phyloP scores from a whole-genome alignment of 2,329 filamentous ascomycete genomes.

The Rhinocladiella similis region DNA sequence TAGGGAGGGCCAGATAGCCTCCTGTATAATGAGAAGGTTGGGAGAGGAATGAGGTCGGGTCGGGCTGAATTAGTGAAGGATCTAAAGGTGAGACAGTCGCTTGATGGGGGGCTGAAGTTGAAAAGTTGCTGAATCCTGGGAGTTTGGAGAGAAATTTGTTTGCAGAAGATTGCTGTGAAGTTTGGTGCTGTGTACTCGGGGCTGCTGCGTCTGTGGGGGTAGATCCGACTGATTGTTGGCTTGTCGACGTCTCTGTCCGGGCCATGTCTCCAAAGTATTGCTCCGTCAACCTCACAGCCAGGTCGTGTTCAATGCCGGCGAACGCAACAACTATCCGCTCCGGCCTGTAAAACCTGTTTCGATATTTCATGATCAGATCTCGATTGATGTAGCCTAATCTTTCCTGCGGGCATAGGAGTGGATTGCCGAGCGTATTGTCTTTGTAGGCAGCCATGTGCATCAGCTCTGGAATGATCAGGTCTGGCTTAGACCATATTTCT shows the following conservation, averaged over 20 bases:
- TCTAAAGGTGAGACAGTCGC: constrained; percentile 59
- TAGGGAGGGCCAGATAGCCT: constrained; percentile 83
- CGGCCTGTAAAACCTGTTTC: constrained; percentile 80
- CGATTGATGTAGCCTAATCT: constrained; percentile 73
- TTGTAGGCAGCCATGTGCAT: constrained; percentile 95
- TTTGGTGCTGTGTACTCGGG: constrained; percentile 38
- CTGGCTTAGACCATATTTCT: constrained; percentile 97
- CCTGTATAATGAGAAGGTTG: constrained; percentile 83
- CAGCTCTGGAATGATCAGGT: constrained; percentile 91
- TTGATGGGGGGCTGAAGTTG: constrained; percentile 67
- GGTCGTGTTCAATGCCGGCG: constrained; percentile 80
- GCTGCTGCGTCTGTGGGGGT: constrained; percentile 36
- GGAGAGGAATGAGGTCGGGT: constrained; percentile 57
- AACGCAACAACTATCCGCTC: constrained; percentile 94
- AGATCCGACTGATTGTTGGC: constrained; percentile 30
- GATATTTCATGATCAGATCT: constrained; percentile 72
- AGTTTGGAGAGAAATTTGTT: constrained; percentile 72
- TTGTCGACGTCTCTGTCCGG: constrained; percentile 30
- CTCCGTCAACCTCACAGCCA: constrained; percentile 77
- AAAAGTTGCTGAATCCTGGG: constrained; percentile 87
- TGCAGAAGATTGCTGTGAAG: constrained; percentile 36
- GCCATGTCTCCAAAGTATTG: constrained; percentile 92
- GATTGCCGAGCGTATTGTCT: constrained; percentile 94
- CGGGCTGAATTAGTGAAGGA: constrained; percentile 44
- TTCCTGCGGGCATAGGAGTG: constrained; percentile 85